These are phyloP conservation scores for Mortierella sp. DNA, from an alignment of 371 early-diverging fungal species.

Conservation along the genomic window DNA sequence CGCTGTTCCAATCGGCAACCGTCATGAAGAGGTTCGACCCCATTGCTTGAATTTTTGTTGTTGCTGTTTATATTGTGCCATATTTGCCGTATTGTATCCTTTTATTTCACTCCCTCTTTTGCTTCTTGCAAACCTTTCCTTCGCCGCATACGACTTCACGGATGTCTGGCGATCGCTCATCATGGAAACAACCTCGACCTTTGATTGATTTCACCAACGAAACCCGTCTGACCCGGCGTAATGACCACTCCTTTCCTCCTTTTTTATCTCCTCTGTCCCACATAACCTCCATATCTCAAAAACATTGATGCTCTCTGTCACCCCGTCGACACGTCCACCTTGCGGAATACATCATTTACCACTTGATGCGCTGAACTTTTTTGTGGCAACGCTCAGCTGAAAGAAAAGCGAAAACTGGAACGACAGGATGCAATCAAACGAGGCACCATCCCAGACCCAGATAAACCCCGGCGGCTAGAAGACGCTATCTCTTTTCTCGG, in stretches of 20 bases:
- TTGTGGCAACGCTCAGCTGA: constrained; percentile 50
- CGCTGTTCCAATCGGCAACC: constrained; percentile 27
- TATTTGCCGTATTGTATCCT: not conserved
- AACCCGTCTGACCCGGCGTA: constrained; percentile 13
- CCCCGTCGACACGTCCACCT: not conserved
- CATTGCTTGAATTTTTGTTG: not conserved
- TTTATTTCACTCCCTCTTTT: constrained; percentile 8
- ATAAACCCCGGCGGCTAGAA: constrained; percentile 65
- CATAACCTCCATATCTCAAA: not conserved
- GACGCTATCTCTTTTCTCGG: constrained; percentile 83
- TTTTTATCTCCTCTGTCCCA: not conserved
- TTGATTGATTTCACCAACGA: not conserved
- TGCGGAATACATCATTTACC: not conserved
- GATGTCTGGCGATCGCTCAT: not conserved
- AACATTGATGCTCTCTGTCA: not conserved
- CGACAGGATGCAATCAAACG: constrained; percentile 62
- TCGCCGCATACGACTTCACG: not conserved
- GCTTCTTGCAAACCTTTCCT: not conserved
- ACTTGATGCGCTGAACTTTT: not conserved
- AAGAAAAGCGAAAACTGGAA: constrained; percentile 61
- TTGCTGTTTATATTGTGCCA: not conserved
- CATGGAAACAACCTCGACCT: not conserved
- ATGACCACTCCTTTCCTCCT: constrained; percentile 2
- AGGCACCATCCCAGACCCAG: constrained; percentile 74
- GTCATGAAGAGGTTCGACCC: constrained; percentile 44